phyloP scores from a whole-genome alignment of 2,329 filamentous ascomycete species.

The Claviceps spartinae region DNA sequence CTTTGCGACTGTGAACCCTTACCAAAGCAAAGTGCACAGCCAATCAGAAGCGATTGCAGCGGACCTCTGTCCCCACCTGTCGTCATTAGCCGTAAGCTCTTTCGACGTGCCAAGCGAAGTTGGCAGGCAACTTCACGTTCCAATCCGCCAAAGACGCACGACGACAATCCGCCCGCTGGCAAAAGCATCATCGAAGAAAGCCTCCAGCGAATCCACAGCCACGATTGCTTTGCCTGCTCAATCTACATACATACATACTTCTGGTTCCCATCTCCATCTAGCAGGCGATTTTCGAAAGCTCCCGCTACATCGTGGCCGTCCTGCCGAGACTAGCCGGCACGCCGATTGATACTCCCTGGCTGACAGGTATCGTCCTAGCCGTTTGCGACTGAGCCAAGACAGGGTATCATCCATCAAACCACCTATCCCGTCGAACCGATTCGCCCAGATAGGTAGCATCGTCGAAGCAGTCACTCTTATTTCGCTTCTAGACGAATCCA shows the following conservation, averaged over 20 bases:
- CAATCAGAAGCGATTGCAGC: background rate
- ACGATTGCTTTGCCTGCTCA: background rate
- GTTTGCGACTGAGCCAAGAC: background rate
- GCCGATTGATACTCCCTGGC: background rate
- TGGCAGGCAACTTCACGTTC: background rate
- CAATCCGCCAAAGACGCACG: background rate
- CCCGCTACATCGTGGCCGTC: constrained; percentile 1
- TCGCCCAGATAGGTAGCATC: background rate
- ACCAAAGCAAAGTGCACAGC: background rate
- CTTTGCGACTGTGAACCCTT: background rate
- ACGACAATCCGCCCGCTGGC: background rate
- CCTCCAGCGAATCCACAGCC: background rate
- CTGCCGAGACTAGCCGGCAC: constrained; percentile 2
- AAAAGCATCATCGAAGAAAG: background rate
- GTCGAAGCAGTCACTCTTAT: background rate
- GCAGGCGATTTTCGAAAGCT: background rate
- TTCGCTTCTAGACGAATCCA: background rate
- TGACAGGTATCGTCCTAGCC: background rate
- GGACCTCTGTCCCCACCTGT: background rate
- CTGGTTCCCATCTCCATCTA: background rate
- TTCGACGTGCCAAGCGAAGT: no score
- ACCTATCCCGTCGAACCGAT: background rate
- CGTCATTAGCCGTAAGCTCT: background rate
- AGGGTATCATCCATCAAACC: background rate
- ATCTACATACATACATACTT: background rate